Evolutionary conservation across 768 basidiomycete genomes (phyloP).

Genomic region (Termitomyces sp.): DNA sequence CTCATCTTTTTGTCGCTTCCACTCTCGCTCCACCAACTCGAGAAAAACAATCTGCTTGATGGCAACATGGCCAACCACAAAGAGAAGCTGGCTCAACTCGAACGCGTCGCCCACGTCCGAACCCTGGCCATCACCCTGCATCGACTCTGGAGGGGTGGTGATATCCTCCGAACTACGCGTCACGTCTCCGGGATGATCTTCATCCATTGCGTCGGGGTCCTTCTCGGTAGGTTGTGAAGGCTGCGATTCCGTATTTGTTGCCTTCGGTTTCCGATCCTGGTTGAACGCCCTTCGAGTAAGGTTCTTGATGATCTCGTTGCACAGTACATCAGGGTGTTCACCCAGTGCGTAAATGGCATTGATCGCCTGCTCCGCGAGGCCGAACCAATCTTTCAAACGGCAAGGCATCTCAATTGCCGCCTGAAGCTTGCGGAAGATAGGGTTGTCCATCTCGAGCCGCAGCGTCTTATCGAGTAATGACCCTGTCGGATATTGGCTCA

Average conservation of each 20-base stretch:
- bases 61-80: slow-evolving; percentile 94
- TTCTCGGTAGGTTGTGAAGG: slow-evolving; percentile 22
- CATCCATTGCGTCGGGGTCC: slow-evolving; percentile 54
- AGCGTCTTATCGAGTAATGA: slow-evolving; percentile 85
- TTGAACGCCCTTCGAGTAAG: slow-evolving; percentile 75
- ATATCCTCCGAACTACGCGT: slow-evolving; percentile 30
- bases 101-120: slow-evolving; percentile 80
- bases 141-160: slow-evolving; percentile 26
- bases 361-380: slow-evolving; percentile 93
- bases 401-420: slow-evolving; percentile 80
- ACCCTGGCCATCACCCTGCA: slow-evolving; percentile 26
- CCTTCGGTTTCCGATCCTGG: slow-evolving; percentile 27
- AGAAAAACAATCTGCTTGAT: slow-evolving; percentile 98
- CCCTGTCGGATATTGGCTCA: slow-evolving; percentile 40
- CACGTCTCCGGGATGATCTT: slow-evolving; percentile 43
- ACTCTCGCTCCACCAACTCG: slow-evolving; percentile 92
- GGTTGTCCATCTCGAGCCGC: slow-evolving; percentile 83
- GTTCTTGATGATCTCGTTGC: slow-evolving; percentile 77
- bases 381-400: slow-evolving; percentile 92
- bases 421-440: slow-evolving; percentile 81
- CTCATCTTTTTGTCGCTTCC: slow-evolving; percentile 95
- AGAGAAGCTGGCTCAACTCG: slow-evolving; percentile 89
- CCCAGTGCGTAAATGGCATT: slow-evolving; percentile 95
- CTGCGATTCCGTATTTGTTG: slow-evolving; percentile 13
- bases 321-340: slow-evolving; percentile 87